A percentile compares a stretch with the other conserved stretches of the same genome.
These are phyloP conservation scores for Heritiera fomes DNA, from an alignment of 345 rosid genomes.

Conservation along the genomic window DNA sequence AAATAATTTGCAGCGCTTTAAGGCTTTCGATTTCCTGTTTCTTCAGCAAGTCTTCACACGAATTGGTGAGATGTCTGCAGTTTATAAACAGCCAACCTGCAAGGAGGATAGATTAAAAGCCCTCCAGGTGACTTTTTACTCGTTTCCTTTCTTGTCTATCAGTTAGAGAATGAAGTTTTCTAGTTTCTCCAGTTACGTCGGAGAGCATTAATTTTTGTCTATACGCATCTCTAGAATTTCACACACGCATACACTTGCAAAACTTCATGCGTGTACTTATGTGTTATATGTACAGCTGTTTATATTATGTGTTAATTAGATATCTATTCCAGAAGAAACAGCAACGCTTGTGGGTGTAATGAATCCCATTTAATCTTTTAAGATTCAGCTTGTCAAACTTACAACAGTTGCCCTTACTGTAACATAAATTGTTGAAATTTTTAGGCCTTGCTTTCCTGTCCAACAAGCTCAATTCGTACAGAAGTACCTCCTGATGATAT, in stretches of 20 bases:
- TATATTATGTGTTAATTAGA: neutral
- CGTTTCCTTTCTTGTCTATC: neutral
- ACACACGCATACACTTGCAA: neutral
- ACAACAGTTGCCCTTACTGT: neutral
- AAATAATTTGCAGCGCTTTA: too few relatives aligned
- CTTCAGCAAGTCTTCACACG: slow-evolving; percentile 52
- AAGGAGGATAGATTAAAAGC: slow-evolving; percentile 52
- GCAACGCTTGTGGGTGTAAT: neutral
- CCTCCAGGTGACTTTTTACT: slow-evolving; percentile 50
- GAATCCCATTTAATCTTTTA: too few relatives aligned
- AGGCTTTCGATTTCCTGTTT: neutral
- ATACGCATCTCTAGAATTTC: neutral
- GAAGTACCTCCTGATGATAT: slow-evolving; percentile 58
- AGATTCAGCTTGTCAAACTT: too few relatives aligned
- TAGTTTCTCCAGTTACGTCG: neutral
- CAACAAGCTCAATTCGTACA: slow-evolving; percentile 60
- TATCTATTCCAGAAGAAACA: neutral
- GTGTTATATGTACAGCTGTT: too few relatives aligned
- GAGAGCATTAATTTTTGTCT: neutral
- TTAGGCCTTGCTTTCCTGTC: slow-evolving; percentile 66
- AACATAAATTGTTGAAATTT: slow-evolving; percentile 14
- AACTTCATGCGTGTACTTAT: neutral
- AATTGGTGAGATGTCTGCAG: slow-evolving; percentile 53
- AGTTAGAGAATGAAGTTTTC: neutral
- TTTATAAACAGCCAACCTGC: slow-evolving; percentile 51